A percentile compares a stretch with the other conserved stretches of the same genome.
Evolutionary conservation across 2,329 filamentous ascomycete species (phyloP).

Genomic region (Podosphaera leucotricha): DNA sequence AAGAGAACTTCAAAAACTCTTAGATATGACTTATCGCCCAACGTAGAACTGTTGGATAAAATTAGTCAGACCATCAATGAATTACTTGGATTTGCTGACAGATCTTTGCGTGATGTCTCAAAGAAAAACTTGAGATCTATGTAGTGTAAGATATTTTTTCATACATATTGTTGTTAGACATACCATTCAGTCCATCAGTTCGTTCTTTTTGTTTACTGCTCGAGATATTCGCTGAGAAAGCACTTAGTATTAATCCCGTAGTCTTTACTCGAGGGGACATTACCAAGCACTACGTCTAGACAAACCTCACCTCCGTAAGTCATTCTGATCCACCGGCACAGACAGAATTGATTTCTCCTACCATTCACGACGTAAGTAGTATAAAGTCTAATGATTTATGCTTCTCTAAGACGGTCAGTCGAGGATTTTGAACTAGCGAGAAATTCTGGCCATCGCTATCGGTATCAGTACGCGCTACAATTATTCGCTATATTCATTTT

Average conservation of each 20-base stretch:
- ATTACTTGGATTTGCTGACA: slow-evolving; percentile 7
- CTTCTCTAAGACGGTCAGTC: background rate
- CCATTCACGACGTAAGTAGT: background rate
- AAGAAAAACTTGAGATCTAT: slow-evolving; percentile 14
- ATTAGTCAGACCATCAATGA: slow-evolving; percentile 2
- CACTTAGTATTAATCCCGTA: background rate
- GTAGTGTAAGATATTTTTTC: slow-evolving; percentile 1
- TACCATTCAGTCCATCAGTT: slow-evolving; percentile 5
- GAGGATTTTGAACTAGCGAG: too few species aligned
- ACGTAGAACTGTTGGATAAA: slow-evolving; percentile 13
- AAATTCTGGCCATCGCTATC: too few species aligned
- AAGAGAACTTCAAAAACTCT: slow-evolving; percentile 65
- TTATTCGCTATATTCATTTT: too few species aligned
- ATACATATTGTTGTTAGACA: background rate
- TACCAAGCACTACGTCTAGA: slow-evolving; percentile 5
- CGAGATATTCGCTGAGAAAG: background rate
- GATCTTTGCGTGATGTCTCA: slow-evolving; percentile 9
- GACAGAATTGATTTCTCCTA: too few species aligned
- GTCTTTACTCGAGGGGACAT: background rate
- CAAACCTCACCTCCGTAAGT: slow-evolving; percentile 2
- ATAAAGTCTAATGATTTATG: background rate
- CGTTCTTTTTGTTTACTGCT: slow-evolving; percentile 1
- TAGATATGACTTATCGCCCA: slow-evolving; percentile 61
- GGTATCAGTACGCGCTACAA: too few species aligned
- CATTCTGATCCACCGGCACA: background rate